These are phyloP conservation scores for Nakaseomyces sp. DNA, from an alignment of 1,139 yeast genomes.

Conservation along the genomic window DNA sequence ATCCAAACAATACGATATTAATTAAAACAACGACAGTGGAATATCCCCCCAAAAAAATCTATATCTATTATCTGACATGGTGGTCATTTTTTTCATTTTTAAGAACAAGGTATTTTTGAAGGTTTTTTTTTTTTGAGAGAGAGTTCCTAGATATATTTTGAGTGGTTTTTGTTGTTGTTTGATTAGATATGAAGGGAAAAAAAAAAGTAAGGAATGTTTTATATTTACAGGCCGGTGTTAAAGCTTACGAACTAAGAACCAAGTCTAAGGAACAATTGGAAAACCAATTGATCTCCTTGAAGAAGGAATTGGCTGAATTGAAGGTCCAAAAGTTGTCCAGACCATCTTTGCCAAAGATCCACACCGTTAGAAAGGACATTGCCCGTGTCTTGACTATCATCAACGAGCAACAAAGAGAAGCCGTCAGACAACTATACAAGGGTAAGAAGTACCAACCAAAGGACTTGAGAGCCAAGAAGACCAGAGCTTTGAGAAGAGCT, in stretches of 20 bases:
- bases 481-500: conserved; percentile 99
- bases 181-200: no score
- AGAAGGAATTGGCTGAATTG: conserved; percentile 93
- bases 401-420: conserved; percentile 94
- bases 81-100: no score
- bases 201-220: no score
- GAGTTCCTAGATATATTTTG: no score
- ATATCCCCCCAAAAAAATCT: no score
- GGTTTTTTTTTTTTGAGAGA: no score
- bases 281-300: conserved; percentile 87
- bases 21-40: no score
- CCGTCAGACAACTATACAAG: conserved; percentile 89
- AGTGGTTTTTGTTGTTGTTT: no score
- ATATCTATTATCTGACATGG: no score
- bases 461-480: conserved; percentile 98
- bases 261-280: conserved; percentile 96
- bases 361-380: conserved; percentile 95
- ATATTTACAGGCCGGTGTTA: conserved; percentile 70
- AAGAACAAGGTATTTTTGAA: no score
- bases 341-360: conserved; percentile 90
- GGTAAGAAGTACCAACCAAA: conserved; percentile 97
- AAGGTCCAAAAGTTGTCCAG: conserved; percentile 92
- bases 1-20: no score
- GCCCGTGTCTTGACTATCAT: conserved; percentile 97
- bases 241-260: conserved; percentile 94